A percentile compares a stretch with the other conserved stretches of the same genome.
Conservation (phyloP, 768 basidiomycete genomes). For the Crucibulum laeve region DNA sequence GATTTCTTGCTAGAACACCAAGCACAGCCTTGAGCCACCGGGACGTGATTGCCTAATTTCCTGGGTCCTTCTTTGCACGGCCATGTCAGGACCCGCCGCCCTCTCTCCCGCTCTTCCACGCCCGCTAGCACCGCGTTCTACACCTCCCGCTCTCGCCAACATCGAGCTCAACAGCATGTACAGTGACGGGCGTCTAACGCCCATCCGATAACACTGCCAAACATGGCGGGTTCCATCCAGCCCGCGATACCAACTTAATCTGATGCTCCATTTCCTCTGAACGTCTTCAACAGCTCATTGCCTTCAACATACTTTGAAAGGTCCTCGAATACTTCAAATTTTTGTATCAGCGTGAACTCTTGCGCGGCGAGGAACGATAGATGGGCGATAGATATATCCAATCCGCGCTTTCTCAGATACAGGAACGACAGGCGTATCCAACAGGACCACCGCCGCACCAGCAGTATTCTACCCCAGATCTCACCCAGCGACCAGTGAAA, state of each 20-base stretch:
- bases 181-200: constrained; percentile 1
- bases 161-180: not conserved
- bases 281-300: not conserved
- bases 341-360: too few relatives aligned
- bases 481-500: not conserved
- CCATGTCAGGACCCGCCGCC: not conserved
- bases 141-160: not conserved
- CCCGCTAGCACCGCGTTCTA: not conserved
- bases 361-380: not conserved
- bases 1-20: not conserved
- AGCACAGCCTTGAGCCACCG: constrained; percentile 4
- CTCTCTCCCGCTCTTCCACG: not conserved
- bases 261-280: not conserved
- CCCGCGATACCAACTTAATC: constrained; percentile 1
- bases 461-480: not conserved
- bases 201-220: constrained; percentile 2
- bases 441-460: constrained; percentile 1
- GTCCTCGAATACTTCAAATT: not conserved
- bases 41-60: constrained; percentile 3
- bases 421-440: not conserved
- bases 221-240: not conserved
- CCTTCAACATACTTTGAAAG: not conserved
- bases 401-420: constrained; percentile 1
- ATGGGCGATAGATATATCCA: constrained; percentile 5
- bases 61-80: not conserved